Evolutionary conservation across 2,329 filamentous ascomycete species (phyloP).

Genomic region (Emergomyces pasteurianus): DNA sequence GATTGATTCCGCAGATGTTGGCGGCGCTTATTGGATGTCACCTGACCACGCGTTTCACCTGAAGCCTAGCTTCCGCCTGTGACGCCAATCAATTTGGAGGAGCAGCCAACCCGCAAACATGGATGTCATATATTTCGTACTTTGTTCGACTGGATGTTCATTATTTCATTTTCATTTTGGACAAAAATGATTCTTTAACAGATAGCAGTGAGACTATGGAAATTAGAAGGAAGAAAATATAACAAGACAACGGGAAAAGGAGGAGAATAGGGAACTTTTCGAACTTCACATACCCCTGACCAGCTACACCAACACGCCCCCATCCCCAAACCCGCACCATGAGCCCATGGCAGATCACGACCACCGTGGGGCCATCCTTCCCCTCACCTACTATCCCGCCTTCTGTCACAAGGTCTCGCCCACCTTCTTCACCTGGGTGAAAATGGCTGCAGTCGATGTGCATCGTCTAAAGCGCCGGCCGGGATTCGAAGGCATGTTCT

Average conservation of each 20-base stretch:
- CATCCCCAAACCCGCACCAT: background rate
- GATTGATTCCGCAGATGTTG: background rate
- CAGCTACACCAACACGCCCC: background rate
- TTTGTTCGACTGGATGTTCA: background rate
- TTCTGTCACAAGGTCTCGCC: slow-evolving; percentile 49
- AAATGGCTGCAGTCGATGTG: slow-evolving; percentile 45
- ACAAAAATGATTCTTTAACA: background rate
- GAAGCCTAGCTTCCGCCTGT: too few species aligned
- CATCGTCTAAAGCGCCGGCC: slow-evolving; percentile 37
- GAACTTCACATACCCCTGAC: background rate
- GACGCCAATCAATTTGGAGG: too few species aligned
- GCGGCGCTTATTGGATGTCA: background rate
- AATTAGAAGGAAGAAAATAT: background rate
- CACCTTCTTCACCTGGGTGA: slow-evolving; percentile 54
- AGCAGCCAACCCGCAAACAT: too few species aligned
- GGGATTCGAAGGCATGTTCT: slow-evolving; percentile 39
- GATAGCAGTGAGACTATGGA: background rate
- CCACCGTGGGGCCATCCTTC: background rate
- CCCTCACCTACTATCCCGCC: slow-evolving; percentile 41
- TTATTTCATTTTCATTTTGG: background rate
- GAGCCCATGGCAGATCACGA: slow-evolving; percentile 4
- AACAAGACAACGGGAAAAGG: background rate
- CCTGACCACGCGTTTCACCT: background rate
- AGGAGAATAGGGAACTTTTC: too few species aligned
- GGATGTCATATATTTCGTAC: too few species aligned